Evolutionary conservation across 176 grass and related monocot species (phyloP), one percentile per base, ranked within the genome.

Genomic region (Urochloa ruziziensis): DNA sequence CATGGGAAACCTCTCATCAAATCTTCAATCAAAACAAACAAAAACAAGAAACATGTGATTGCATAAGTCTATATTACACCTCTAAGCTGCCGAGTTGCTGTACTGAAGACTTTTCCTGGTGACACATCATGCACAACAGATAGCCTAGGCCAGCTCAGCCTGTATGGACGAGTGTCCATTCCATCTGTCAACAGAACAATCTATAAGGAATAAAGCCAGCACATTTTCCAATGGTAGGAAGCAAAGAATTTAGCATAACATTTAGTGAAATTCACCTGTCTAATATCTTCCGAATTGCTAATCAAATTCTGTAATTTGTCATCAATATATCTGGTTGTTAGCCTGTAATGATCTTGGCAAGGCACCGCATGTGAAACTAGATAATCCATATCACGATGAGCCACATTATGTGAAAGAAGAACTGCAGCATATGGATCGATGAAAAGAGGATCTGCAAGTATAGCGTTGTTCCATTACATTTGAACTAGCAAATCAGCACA

Each of bases 161-260:
- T 98, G 84, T 95, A 95, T 7, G 96, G 91, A 66, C 96, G 90
- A 78, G 92, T 98, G 85, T 98, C 92, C 92, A 95, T 98, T 68
- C 96, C 96, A 93, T 98, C 91, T 95, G 96, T 91, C 79, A 98
- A 84, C 77, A 98, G 82, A 89, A 98, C 92, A 86, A 95, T 93
- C 96, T 98, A 91, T 86, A 90, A 75, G 82, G 88, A 79, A 93
- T 95, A 89, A 89, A 98, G 92, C 67, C 49, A 86, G 39, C 24
- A 57, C 54, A 63, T 89, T 61, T 60, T 80, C 77, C 33, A 77
- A 25, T 40, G 4, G 52, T 54, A 63, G 44, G 65, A 75, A 30
- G n/a, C 40, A 85, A 72, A 33, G 25, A 80, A 34, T 46, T 60
- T 47, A 69, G 18, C 67, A 71, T 39, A 80, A 74, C 46, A 43